Conservation (phyloP, 192 early-diverging fungal genomes). For the Coemansia erecta region DNA sequence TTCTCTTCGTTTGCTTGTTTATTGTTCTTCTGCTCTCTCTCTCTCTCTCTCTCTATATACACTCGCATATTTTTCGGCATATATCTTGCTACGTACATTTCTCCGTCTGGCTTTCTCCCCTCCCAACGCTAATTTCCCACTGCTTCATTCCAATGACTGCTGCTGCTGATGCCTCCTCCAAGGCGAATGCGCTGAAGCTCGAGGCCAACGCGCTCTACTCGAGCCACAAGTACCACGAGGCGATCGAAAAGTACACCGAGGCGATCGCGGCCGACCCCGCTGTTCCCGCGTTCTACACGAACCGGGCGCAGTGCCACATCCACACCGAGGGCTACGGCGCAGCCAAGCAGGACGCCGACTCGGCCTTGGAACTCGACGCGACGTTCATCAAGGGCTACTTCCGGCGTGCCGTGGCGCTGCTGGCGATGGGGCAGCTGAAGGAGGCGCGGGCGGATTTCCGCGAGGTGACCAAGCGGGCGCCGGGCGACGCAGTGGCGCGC, state of each 20-base stretch:
- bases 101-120: no score
- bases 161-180: conserved; percentile 11
- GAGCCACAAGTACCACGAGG: conserved; percentile 73
- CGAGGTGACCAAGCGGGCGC: conserved; percentile 72
- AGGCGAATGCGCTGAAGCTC: conserved; percentile 31
- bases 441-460: conserved; percentile 75
- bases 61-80: background rate
- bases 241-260: conserved; percentile 87
- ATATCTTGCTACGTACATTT: background rate
- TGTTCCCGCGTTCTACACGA: conserved; percentile 85
- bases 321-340: conserved; percentile 83
- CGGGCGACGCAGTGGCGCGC: conserved; percentile 75
- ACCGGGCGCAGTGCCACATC: conserved; percentile 88
- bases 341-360: conserved; percentile 77
- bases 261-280: conserved; percentile 84
- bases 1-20: background rate
- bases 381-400: conserved; percentile 91
- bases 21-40: conserved; percentile 3
- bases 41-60: background rate
- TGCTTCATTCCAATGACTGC: conserved; percentile 12
- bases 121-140: background rate
- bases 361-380: conserved; percentile 79
- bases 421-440: conserved; percentile 84
- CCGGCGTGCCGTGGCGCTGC: conserved; percentile 84
- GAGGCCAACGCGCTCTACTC: conserved; percentile 48